Conservation (phyloP, 1,284 basidiomycete genomes). For the Cutaneotrichosporon mucoides region DNA sequence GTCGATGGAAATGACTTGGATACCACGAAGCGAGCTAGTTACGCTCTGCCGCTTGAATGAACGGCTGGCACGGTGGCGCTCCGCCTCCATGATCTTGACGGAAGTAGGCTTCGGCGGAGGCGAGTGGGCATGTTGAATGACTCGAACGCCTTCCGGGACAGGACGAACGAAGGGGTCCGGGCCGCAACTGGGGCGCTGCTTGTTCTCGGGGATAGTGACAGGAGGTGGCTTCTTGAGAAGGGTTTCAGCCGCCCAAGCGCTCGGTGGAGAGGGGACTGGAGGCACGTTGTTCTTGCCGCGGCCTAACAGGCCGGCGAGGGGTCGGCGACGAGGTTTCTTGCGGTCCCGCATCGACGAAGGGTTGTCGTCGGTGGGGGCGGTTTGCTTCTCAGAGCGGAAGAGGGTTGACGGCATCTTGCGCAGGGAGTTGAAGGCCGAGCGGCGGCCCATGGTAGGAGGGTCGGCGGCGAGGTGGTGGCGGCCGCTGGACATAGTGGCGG, state of each 20-base stretch:
- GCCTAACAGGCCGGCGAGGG: not conserved
- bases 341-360: not conserved
- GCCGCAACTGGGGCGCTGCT: slow-evolving; percentile 32
- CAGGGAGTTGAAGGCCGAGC: slow-evolving; percentile 22
- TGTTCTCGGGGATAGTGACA: slow-evolving; percentile 8
- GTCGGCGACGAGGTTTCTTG: not conserved
- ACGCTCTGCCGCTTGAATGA: not conserved
- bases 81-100: slow-evolving; percentile 14
- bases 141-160: slow-evolving; percentile 22
- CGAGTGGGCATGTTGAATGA: slow-evolving; percentile 15
- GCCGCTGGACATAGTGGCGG: not conserved
- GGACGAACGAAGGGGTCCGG: slow-evolving; percentile 36
- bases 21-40: not conserved
- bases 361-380: not conserved
- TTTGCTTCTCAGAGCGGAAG: slow-evolving; percentile 16
- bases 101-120: slow-evolving; percentile 15
- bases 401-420: slow-evolving; percentile 37
- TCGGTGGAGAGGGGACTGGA: not conserved
- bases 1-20: slow-evolving; percentile 4
- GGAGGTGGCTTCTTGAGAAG: not conserved
- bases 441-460: not conserved
- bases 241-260: not conserved
- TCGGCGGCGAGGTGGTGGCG: not conserved
- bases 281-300: not conserved
- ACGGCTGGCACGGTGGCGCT: slow-evolving; percentile 9